phyloP scores from a whole-genome alignment of 768 basidiomycete species.

The Punctularia strigosozonata region DNA sequence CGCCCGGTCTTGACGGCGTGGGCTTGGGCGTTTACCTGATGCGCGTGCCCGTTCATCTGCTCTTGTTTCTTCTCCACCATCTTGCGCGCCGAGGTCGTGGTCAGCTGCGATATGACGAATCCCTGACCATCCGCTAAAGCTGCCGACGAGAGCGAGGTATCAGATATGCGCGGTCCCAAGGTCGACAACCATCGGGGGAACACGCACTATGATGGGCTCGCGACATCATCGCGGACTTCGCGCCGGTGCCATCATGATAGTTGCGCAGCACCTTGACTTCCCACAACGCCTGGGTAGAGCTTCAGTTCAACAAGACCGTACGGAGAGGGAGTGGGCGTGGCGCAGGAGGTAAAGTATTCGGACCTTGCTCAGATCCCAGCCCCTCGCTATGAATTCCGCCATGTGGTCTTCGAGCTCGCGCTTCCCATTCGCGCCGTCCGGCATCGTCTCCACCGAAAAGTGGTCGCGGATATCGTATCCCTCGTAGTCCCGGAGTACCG shows the following conservation, averaged over 20 bases:
- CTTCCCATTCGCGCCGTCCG: slow-evolving; percentile 1
- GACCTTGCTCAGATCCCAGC: neutral
- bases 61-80: neutral
- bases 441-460: neutral
- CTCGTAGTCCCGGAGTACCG: neutral
- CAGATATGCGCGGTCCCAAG: neutral
- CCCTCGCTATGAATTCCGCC: neutral
- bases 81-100: neutral
- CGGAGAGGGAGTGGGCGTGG: too few species aligned
- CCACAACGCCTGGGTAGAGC: neutral
- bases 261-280: neutral
- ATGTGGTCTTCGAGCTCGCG: neutral
- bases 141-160: neutral
- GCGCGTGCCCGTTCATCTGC: neutral
- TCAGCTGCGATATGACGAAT: neutral
- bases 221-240: neutral
- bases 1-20: neutral
- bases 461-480: neutral
- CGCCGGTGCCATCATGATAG: neutral
- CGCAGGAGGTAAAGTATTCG: too few species aligned
- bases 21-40: neutral
- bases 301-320: too few species aligned
- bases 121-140: neutral
- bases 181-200: too few species aligned
- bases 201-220: neutral